A percentile compares a stretch with the other conserved stretches of the same genome.
These are phyloP conservation scores for Alternaria postmessia DNA, from an alignment of 2,329 filamentous ascomycete genomes.

Conservation along the genomic window DNA sequence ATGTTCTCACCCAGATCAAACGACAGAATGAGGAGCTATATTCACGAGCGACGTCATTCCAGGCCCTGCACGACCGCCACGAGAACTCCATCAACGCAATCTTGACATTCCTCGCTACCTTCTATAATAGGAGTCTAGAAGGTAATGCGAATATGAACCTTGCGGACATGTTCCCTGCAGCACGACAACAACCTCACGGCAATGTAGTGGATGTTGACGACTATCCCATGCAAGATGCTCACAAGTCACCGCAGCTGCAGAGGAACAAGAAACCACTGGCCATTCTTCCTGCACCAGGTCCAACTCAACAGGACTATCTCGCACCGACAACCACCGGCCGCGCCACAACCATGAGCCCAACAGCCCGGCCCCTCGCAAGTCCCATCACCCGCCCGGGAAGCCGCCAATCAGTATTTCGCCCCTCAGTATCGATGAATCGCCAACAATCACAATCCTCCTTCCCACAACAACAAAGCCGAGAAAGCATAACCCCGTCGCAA, in stretches of 20 bases:
- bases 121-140: constrained; percentile 92
- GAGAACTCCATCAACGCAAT: constrained; percentile 99
- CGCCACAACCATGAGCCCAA: constrained; percentile 45
- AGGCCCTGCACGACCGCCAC: constrained; percentile 92
- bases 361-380: constrained; percentile 35
- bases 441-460: constrained; percentile 22
- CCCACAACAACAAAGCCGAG: constrained; percentile 18
- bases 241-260: constrained; percentile 47
- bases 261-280: constrained; percentile 49
- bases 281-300: constrained; percentile 45
- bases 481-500: constrained; percentile 30
- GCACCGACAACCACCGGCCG: constrained; percentile 30
- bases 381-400: constrained; percentile 33
- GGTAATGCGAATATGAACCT: constrained; percentile 81
- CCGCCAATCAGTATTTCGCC: constrained; percentile 35
- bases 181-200: constrained; percentile 63
- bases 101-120: constrained; percentile 92
- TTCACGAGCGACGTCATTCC: constrained; percentile 86
- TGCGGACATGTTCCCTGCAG: constrained; percentile 81
- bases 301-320: constrained; percentile 38
- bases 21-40: constrained; percentile 89
- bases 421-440: constrained; percentile 26
- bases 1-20: constrained; percentile 79
- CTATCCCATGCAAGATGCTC: constrained; percentile 51
- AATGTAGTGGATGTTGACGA: constrained; percentile 71